These are phyloP conservation scores for Quercus berberidifolia DNA, from an alignment of 306 rosid genomes.

Conservation along the genomic window DNA sequence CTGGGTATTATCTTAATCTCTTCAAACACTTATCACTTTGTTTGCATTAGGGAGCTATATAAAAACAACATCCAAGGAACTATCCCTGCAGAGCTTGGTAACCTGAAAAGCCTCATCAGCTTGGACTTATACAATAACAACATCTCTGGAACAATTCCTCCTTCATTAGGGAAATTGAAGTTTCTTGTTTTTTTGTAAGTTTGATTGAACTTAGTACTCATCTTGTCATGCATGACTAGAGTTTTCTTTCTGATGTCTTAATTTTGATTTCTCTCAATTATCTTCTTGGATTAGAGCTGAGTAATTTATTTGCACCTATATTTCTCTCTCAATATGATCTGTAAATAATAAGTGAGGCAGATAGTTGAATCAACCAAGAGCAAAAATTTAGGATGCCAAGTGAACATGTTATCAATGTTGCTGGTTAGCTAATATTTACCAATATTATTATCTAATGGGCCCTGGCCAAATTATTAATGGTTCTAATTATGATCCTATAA, in stretches of 20 bases:
- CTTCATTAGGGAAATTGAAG: slow-evolving; percentile 76
- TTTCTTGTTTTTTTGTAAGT: slow-evolving; percentile 94
- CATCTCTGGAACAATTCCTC: slow-evolving; percentile 74
- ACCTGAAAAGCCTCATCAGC: slow-evolving; percentile 80
- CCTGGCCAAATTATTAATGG: neutral
- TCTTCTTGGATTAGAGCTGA: neutral
- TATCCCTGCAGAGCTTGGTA: slow-evolving; percentile 84
- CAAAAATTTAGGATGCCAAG: neutral
- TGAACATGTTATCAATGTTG: neutral
- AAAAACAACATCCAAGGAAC: slow-evolving; percentile 89
- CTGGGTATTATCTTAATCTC: neutral
- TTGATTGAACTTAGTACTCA: neutral
- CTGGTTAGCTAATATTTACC: neutral
- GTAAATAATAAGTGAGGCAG: neutral
- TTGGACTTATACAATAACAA: slow-evolving; percentile 92
- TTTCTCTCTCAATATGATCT: neutral
- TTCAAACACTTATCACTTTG: neutral
- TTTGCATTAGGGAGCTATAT: slow-evolving; percentile 73
- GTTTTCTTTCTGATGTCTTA: slow-evolving; percentile 4
- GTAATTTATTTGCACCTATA: neutral
- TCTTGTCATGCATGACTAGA: neutral
- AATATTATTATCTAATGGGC: neutral
- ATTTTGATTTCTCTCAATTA: neutral
- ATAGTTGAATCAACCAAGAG: neutral
- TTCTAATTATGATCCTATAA: neutral